Conservation (phyloP, 1,139 yeast genomes). For the Sugiyamaella xylanicola region DNA sequence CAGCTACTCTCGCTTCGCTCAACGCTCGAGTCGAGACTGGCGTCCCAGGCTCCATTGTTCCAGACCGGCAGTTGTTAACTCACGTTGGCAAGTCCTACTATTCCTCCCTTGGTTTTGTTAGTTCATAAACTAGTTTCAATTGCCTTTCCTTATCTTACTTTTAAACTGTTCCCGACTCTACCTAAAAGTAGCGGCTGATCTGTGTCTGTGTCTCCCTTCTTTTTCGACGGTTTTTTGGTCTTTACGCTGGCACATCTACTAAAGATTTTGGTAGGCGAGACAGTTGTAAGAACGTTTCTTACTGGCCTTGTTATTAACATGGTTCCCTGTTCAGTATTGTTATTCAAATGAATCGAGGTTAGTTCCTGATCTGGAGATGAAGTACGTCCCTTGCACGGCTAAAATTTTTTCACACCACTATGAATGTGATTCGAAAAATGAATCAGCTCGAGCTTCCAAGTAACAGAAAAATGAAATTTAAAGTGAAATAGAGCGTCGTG, state of each 20-base stretch:
- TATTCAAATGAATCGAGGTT: neutral
- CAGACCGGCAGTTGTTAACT: slow-evolving; percentile 11
- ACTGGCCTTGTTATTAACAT: no score
- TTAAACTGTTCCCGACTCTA: slow-evolving; percentile 58
- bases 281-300: no score
- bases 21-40: no score
- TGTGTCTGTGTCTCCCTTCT: neutral
- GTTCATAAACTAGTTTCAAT: slow-evolving; percentile 2
- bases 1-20: neutral
- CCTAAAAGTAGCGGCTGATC: slow-evolving; percentile 26
- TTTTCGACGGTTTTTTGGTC: slow-evolving; percentile 11
- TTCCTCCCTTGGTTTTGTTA: slow-evolving; percentile 51
- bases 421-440: no score
- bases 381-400: neutral
- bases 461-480: no score
- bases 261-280: neutral
- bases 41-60: no score
- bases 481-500: no score
- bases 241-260: slow-evolving; percentile 9
- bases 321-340: no score
- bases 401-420: neutral
- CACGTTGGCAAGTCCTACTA: slow-evolving; percentile 86
- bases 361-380: neutral
- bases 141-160: slow-evolving; percentile 55
- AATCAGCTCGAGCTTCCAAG: no score